These are phyloP conservation scores for Tolypocladium tundrense DNA, from an alignment of 2,329 filamentous ascomycete species.

Conservation along the genomic window DNA sequence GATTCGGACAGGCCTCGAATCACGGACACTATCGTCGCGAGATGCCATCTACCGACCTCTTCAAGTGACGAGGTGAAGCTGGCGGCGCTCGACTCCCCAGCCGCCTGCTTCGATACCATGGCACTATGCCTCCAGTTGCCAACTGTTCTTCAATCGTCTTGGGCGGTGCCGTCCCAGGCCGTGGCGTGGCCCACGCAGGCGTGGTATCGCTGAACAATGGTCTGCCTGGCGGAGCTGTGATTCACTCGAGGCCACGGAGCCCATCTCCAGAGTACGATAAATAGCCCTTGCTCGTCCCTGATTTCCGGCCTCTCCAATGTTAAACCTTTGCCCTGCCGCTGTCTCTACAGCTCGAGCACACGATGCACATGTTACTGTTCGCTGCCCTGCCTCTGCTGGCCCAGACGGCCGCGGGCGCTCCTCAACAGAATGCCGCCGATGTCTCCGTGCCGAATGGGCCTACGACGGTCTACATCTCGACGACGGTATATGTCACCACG, in stretches of 20 bases:
- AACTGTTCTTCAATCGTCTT: background rate
- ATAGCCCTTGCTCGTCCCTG: background rate
- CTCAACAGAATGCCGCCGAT: background rate
- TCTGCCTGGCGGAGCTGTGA: too few species aligned
- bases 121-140: background rate
- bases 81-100: background rate
- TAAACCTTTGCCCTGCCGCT: background rate
- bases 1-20: background rate
- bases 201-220: background rate
- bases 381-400: slow-evolving; percentile 15
- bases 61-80: background rate
- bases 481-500: background rate
- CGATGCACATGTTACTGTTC: slow-evolving; percentile 14
- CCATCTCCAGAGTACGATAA: background rate
- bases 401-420: slow-evolving; percentile 9
- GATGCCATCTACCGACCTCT: background rate
- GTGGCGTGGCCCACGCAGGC: background rate
- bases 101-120: background rate
- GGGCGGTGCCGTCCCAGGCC: background rate
- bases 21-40: background rate
- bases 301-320: background rate
- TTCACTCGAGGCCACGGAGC: background rate
- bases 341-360: background rate
- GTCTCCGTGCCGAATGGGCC: background rate
- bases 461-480: background rate